These are phyloP conservation scores for Neonectria faginata DNA, from an alignment of 2,329 filamentous ascomycete genomes.

Conservation along the genomic window DNA sequence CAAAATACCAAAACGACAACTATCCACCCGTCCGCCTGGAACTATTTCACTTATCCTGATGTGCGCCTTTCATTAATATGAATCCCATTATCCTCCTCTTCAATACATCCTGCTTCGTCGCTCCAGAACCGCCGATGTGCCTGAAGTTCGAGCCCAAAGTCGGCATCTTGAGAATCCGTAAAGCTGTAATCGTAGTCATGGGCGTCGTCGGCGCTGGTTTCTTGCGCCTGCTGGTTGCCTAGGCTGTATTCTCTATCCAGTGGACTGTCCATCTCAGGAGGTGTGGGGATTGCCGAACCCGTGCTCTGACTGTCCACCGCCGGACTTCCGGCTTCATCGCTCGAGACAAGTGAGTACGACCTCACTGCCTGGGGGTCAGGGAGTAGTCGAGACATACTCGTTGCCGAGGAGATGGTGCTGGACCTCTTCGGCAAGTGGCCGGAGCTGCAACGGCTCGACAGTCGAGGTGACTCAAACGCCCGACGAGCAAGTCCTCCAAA, in stretches of 20 bases:
- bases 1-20: neutral
- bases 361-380: conserved; percentile 31
- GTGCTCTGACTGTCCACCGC: conserved; percentile 52
- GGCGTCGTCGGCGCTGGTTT: conserved; percentile 36
- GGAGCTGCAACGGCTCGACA: conserved; percentile 38
- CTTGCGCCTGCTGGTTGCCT: conserved; percentile 35
- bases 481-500: conserved; percentile 54
- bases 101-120: conserved; percentile 51
- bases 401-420: conserved; percentile 39
- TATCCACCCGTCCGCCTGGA: conserved; percentile 19
- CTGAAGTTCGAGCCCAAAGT: conserved; percentile 53
- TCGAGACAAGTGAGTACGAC: conserved; percentile 50
- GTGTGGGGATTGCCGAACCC: conserved; percentile 52
- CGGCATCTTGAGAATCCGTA: conserved; percentile 46
- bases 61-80: conserved; percentile 38
- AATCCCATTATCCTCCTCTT: conserved; percentile 51
- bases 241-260: conserved; percentile 45
- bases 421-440: conserved; percentile 38
- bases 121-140: conserved; percentile 51
- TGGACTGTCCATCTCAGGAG: conserved; percentile 52
- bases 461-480: conserved; percentile 46
- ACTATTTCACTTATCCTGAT: conserved; percentile 36
- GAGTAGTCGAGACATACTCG: conserved; percentile 38
- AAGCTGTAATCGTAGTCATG: conserved; percentile 49
- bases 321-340: conserved; percentile 52